phyloP scores from a whole-genome alignment of 768 basidiomycete genomes.

The Rhizopogon salebrosus region DNA sequence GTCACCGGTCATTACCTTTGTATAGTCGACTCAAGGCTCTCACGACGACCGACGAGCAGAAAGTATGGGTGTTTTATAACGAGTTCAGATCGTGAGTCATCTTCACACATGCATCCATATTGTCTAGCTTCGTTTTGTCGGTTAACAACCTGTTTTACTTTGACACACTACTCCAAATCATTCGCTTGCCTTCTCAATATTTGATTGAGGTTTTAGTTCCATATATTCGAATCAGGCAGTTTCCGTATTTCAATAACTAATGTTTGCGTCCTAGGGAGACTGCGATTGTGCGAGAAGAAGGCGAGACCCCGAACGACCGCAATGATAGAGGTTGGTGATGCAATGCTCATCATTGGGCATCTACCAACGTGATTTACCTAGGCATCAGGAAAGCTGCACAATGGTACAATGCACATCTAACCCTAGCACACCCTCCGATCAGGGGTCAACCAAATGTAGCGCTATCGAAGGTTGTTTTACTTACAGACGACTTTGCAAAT shows the following conservation, averaged over 20 bases:
- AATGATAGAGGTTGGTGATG: constrained; percentile 80
- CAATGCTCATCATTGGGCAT: not conserved
- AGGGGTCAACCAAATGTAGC: constrained; percentile 42
- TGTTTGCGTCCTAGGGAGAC: constrained; percentile 53
- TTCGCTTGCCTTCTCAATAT: not conserved
- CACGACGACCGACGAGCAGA: constrained; percentile 79
- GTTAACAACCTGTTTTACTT: not conserved
- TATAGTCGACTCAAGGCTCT: constrained; percentile 89
- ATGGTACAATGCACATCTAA: constrained; percentile 83
- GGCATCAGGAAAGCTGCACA: constrained; percentile 84
- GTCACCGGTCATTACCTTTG: constrained; percentile 88
- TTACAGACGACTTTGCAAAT: constrained; percentile 90
- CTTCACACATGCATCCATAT: too few relatives aligned
- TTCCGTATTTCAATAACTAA: not conserved
- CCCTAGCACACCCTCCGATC: constrained; percentile 43
- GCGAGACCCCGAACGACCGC: constrained; percentile 85
- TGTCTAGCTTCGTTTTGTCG: not conserved
- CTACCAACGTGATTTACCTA: constrained; percentile 21
- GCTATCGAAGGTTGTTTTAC: constrained; percentile 63
- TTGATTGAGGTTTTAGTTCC: not conserved
- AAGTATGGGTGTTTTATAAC: constrained; percentile 83
- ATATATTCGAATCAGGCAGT: not conserved
- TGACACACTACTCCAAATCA: not conserved
- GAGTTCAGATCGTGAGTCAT: constrained; percentile 72
- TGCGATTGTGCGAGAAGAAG: constrained; percentile 68